These are phyloP conservation scores for Penicillium simplicissimum DNA, from an alignment of 495 filamentous ascomycete genomes.

Conservation along the genomic window DNA sequence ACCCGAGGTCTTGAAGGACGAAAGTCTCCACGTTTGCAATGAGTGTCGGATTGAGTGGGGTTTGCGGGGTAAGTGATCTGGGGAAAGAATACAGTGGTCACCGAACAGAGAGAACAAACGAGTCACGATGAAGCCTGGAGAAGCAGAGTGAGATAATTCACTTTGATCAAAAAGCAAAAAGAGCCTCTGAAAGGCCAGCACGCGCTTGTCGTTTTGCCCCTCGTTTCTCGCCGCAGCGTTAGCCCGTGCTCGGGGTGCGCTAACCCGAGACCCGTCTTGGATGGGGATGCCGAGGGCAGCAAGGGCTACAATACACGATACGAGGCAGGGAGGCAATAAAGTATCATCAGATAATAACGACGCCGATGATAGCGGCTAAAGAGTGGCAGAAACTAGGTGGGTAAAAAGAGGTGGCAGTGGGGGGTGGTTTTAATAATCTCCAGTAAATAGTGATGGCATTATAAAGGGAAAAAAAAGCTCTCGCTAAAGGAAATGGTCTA, in stretches of 20 bases:
- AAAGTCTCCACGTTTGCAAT: not conserved
- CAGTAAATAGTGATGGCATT: too few species aligned
- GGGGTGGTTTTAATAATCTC: too few species aligned
- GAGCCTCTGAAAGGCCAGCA: not conserved
- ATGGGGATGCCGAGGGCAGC: conserved; percentile 8
- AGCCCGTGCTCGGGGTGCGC: conserved; percentile 31
- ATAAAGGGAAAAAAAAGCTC: too few species aligned
- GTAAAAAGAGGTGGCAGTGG: too few species aligned
- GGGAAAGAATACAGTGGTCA: not conserved
- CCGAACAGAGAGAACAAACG: not conserved
- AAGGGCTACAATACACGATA: not conserved
- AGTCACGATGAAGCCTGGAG: not conserved
- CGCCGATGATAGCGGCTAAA: too few species aligned
- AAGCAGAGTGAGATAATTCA: not conserved
- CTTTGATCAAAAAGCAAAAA: not conserved
- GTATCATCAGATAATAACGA: too few species aligned
- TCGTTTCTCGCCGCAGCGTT: conserved; percentile 23
- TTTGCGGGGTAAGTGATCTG: not conserved
- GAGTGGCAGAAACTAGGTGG: too few species aligned
- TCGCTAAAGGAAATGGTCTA: not conserved
- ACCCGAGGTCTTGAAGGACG: not conserved
- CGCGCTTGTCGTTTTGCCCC: conserved; percentile 16
- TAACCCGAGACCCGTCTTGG: conserved; percentile 28
- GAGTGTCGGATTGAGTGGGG: not conserved
- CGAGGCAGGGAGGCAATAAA: not conserved